These are phyloP conservation scores for Sherardia arvensis DNA, from an alignment of 257 asterid genomes.

Conservation along the genomic window DNA sequence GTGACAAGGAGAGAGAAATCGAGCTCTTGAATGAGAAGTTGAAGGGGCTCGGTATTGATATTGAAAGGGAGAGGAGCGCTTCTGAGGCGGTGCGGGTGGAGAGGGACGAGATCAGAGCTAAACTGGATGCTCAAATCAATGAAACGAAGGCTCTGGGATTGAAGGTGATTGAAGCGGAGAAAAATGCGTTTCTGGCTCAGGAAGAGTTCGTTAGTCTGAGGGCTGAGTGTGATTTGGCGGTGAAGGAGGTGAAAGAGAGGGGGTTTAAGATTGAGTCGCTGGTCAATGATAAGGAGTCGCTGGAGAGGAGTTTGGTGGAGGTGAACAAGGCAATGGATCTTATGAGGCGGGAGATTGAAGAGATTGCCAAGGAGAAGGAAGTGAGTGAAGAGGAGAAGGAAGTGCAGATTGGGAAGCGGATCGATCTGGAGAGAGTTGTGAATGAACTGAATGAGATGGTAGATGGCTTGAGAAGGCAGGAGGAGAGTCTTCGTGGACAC, in stretches of 20 bases:
- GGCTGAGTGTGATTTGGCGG: slow-evolving; percentile 18
- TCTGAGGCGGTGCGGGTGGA: slow-evolving; percentile 23
- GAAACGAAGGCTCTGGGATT: slow-evolving; percentile 28
- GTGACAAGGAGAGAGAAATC: slow-evolving; percentile 34
- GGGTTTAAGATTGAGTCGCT: slow-evolving; percentile 28
- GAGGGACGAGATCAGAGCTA: slow-evolving; percentile 37
- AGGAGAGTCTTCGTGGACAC: slow-evolving; percentile 21
- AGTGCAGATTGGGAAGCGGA: slow-evolving; percentile 27
- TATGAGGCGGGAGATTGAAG: slow-evolving; percentile 29
- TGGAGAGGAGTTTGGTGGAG: slow-evolving; percentile 31
- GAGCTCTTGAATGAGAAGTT: slow-evolving; percentile 25
- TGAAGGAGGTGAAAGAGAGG: slow-evolving; percentile 29
- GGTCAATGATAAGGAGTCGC: slow-evolving; percentile 24
- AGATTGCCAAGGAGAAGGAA: slow-evolving; percentile 34
- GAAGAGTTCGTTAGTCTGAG: slow-evolving; percentile 30
- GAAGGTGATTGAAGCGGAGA: slow-evolving; percentile 33
- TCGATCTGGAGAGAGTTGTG: slow-evolving; percentile 41
- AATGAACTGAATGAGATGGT: slow-evolving; percentile 36
- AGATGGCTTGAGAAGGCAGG: slow-evolving; percentile 29
- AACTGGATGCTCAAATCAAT: slow-evolving; percentile 26
- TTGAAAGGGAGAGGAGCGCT: slow-evolving; percentile 32
- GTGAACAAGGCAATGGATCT: slow-evolving; percentile 23
- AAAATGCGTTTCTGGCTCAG: slow-evolving; percentile 19
- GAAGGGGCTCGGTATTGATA: slow-evolving; percentile 22
- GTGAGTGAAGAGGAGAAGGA: slow-evolving; percentile 37